Percentiles rank a stretch among this genome's conserved stretches.
These are phyloP conservation scores for Phoenix roebelenii DNA, from an alignment of 176 grass and related monocot genomes.

Conservation along the genomic window DNA sequence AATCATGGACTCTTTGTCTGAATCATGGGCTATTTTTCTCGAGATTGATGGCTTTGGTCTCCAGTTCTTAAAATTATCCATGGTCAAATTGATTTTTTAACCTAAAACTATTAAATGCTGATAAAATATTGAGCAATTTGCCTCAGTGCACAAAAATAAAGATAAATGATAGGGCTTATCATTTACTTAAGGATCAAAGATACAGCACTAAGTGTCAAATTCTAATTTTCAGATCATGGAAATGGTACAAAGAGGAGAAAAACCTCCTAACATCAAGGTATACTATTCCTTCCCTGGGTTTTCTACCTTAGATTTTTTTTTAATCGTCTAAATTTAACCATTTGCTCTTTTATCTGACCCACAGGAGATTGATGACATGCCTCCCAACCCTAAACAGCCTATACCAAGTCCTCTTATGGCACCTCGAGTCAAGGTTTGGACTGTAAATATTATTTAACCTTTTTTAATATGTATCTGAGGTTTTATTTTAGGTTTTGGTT, in stretches of 20 bases:
- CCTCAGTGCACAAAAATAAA: too few species aligned
- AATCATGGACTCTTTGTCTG: too few species aligned
- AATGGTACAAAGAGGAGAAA: conserved; percentile 64
- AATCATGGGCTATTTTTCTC: too few species aligned
- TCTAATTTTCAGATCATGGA: conserved; percentile 52
- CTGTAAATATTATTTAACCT: conserved; percentile 1
- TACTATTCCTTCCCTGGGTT: neutral
- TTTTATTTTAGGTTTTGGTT: too few species aligned
- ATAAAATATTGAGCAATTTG: too few species aligned
- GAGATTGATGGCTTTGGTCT: too few species aligned
- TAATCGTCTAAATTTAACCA: neutral
- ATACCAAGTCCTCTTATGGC: conserved; percentile 42
- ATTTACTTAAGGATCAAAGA: too few species aligned
- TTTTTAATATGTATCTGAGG: neutral
- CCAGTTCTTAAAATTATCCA: too few species aligned
- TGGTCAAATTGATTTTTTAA: too few species aligned
- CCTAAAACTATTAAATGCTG: too few species aligned
- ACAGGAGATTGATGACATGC: conserved; percentile 51
- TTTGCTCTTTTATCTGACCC: neutral
- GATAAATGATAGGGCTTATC: too few species aligned
- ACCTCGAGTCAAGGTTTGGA: conserved; percentile 57
- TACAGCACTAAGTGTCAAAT: neutral
- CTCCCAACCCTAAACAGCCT: conserved; percentile 59
- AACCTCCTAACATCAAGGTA: conserved; percentile 55
- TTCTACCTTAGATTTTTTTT: neutral